Evolutionary conservation across 495 filamentous ascomycete species (phyloP).

Genomic region (Aspergillus affinis): DNA sequence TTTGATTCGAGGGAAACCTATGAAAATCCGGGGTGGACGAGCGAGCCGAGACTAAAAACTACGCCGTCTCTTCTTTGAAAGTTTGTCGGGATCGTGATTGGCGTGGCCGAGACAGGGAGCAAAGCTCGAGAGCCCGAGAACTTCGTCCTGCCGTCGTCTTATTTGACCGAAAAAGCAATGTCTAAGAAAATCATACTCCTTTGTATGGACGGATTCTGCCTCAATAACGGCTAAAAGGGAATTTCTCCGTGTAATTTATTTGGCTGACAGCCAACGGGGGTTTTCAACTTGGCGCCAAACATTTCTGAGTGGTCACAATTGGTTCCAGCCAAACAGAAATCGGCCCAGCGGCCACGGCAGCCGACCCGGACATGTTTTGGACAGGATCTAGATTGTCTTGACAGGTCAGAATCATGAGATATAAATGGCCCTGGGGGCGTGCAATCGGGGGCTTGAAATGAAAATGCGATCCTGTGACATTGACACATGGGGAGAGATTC

Average conservation of each 20-base stretch:
- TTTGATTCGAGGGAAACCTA: neutral
- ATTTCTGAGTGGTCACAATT: neutral
- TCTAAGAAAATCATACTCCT: neutral
- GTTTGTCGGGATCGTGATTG: slow-evolving; percentile 8
- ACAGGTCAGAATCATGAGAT: neutral
- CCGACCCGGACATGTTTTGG: neutral
- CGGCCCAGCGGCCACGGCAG: slow-evolving; percentile 3
- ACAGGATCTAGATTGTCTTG: neutral
- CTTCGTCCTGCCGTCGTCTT: neutral
- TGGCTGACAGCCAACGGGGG: neutral
- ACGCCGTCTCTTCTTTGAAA: slow-evolving; percentile 6
- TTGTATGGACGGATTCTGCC: slow-evolving; percentile 16
- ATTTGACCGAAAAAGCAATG: slow-evolving; percentile 8
- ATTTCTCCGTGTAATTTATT: slow-evolving; percentile 15
- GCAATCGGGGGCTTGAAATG: too few species aligned
- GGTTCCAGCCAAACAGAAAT: neutral
- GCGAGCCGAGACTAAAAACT: slow-evolving; percentile 8
- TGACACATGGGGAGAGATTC: neutral
- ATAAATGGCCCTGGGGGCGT: neutral
- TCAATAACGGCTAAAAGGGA: slow-evolving; percentile 13
- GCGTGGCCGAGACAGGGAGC: slow-evolving; percentile 4
- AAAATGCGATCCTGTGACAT: neutral
- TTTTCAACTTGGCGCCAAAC: neutral
- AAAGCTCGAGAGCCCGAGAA: neutral
- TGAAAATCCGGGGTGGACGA: slow-evolving; percentile 22